phyloP scores from a whole-genome alignment of 805 yeast species.

The Maudiozyma serrabonitensis region DNA sequence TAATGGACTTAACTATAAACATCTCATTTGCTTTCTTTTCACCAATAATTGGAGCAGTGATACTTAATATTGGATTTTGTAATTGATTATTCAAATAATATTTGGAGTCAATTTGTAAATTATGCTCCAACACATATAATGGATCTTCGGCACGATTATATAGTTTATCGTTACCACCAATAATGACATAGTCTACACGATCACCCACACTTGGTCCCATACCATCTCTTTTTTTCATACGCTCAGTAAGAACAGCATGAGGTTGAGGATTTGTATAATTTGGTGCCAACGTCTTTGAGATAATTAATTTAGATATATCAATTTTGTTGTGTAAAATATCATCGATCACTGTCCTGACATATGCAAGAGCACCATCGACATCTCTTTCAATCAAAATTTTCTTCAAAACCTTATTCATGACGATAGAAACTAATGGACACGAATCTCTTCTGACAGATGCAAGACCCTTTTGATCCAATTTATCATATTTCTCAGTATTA shows the following conservation, averaged over 20 bases:
- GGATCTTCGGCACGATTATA: conserved; percentile 98
- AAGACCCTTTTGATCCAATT: conserved; percentile 96
- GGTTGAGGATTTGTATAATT: conserved; percentile 97
- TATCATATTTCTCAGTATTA: conserved; percentile 79
- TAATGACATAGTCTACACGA: conserved; percentile 94
- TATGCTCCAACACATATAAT: conserved; percentile 80
- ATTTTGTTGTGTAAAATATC: conserved; percentile 84
- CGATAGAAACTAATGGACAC: conserved; percentile 88
- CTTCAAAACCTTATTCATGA: conserved; percentile 82
- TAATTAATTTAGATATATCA: conserved; percentile 87
- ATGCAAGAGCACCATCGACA: conserved; percentile 73
- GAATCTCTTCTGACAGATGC: conserved; percentile 98
- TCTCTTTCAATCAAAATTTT: conserved; percentile 79
- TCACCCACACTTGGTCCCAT: conserved; percentile 96
- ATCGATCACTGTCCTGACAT: conserved; percentile 79
- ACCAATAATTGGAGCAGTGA: conserved; percentile 91
- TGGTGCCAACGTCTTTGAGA: conserved; percentile 83
- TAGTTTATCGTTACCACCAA: conserved; percentile 70
- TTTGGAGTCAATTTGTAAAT: conserved; percentile 87
- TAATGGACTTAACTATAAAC: conserved; percentile 44
- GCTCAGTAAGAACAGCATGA: conserved; percentile 89
- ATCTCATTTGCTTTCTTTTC: conserved; percentile 72
- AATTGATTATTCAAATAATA: conserved; percentile 90
- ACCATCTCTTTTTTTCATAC: conserved; percentile 96
- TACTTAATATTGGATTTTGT: conserved; percentile 84